Evolutionary conservation across 2,329 filamentous ascomycete genomes (phyloP).

Genomic region (Cercospora brassicicola): DNA sequence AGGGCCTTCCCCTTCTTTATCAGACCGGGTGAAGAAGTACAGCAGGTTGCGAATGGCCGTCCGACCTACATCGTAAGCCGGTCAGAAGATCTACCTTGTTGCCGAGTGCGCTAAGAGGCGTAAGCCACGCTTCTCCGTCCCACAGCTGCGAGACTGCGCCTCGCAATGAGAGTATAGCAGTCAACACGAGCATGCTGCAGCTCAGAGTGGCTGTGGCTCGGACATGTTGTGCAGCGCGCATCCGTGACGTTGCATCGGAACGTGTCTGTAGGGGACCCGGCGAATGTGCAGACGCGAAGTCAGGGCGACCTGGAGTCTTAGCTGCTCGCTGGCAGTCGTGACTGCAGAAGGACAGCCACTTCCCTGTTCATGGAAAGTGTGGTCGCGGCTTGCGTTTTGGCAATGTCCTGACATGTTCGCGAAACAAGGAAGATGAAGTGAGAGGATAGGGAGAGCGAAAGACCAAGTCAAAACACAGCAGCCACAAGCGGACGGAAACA

Average conservation of each 20-base stretch:
- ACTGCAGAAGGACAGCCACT: neutral
- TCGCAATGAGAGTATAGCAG: neutral
- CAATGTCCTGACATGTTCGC: too few species aligned
- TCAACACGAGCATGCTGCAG: neutral
- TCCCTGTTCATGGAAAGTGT: neutral
- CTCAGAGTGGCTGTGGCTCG: neutral
- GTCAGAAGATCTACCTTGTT: neutral
- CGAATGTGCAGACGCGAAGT: neutral
- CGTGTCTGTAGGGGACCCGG: neutral
- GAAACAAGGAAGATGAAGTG: neutral
- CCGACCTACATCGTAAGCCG: neutral
- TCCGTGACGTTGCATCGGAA: neutral
- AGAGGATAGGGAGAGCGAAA: neutral
- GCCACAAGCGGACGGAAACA: neutral
- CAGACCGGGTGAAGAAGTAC: neutral
- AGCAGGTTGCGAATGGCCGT: neutral
- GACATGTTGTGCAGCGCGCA: neutral
- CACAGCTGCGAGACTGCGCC: neutral
- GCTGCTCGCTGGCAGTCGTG: neutral
- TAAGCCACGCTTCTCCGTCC: slow-evolving; percentile 2
- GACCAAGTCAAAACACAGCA: neutral
- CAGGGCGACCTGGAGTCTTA: neutral
- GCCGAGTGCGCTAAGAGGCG: neutral
- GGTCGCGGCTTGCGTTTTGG: too few species aligned
- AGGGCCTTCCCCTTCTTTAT: neutral